Evolutionary conservation across 1,139 yeast species (phyloP).

Genomic region (Diutina sp.): DNA sequence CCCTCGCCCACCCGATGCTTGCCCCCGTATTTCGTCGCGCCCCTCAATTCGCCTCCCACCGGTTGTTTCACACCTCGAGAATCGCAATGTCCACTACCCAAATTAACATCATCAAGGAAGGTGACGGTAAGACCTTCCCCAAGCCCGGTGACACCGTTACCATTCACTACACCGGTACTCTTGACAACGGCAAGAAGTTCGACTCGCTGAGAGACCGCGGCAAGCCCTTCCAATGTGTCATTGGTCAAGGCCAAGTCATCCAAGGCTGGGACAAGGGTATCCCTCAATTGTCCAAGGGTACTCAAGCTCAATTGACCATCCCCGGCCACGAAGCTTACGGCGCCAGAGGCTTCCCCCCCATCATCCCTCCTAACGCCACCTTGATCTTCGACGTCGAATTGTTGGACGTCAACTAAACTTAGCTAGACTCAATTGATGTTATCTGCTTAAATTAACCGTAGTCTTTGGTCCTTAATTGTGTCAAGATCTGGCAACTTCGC

Average conservation of each 20-base stretch:
- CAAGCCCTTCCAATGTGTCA: conserved; percentile 81
- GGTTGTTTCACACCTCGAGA: not conserved
- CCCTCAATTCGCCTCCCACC: not conserved
- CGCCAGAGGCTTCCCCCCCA: conserved; percentile 86
- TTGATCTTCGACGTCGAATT: conserved; percentile 88
- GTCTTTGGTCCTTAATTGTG: too few relatives aligned
- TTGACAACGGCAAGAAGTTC: conserved; percentile 88
- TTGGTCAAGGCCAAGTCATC: conserved; percentile 95
- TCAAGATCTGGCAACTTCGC: too few relatives aligned
- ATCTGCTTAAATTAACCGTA: too few relatives aligned
- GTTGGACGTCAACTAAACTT: conserved; percentile 58
- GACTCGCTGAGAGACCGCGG: conserved; percentile 93
- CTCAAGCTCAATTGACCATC: conserved; percentile 81
- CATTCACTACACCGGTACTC: conserved; percentile 91
- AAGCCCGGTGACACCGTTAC: conserved; percentile 75
- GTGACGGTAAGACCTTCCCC: conserved; percentile 84
- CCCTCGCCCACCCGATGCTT: not conserved
- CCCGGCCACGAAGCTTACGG: conserved; percentile 95
- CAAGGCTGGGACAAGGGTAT: conserved; percentile 94
- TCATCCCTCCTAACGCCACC: conserved; percentile 93
- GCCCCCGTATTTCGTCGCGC: not conserved
- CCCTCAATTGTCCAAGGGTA: conserved; percentile 84
- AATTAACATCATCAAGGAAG: conserved; percentile 35
- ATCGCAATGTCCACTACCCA: conserved; percentile 15
- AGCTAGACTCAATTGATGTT: not conserved